Percentiles rank a stretch among this genome's conserved stretches.
Conservation (phyloP, 768 basidiomycete genomes). For the Leccinellum albellum region DNA sequence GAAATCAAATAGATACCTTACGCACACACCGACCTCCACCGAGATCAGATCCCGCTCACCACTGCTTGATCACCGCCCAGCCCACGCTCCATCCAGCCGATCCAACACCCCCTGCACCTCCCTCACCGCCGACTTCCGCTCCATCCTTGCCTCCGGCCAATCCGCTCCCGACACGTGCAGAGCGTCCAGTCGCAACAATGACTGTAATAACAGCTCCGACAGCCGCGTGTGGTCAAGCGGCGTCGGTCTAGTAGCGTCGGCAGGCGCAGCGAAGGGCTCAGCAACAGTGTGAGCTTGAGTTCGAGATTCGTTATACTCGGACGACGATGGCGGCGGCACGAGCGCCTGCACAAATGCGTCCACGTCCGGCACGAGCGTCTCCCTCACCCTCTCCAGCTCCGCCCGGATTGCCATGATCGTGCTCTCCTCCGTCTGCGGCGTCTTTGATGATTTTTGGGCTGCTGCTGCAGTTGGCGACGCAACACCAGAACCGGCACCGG, state of each 20-base stretch:
- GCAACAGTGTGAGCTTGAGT: not conserved
- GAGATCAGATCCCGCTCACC: not conserved
- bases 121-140: slow-evolving; percentile 83
- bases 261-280: not conserved
- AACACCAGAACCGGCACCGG: not conserved
- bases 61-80: slow-evolving; percentile 16
- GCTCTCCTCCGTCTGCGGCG: slow-evolving; percentile 36
- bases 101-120: slow-evolving; percentile 83
- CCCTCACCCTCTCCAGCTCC: slow-evolving; percentile 49
- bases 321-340: not conserved
- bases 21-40: not conserved
- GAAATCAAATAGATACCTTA: not conserved
- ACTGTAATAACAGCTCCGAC: slow-evolving; percentile 80
- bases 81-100: slow-evolving; percentile 71
- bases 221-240: slow-evolving; percentile 52
- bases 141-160: slow-evolving; percentile 75
- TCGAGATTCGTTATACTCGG: not conserved
- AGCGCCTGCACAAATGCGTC: slow-evolving; percentile 48
- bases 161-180: slow-evolving; percentile 60
- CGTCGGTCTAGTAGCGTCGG: not conserved
- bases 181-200: slow-evolving; percentile 83
- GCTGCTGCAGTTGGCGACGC: not conserved
- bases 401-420: slow-evolving; percentile 33
- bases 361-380: slow-evolving; percentile 53
- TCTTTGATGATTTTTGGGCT: not conserved